phyloP scores from a whole-genome alignment of 495 filamentous ascomycete genomes.

The Ramalina intermedia region DNA sequence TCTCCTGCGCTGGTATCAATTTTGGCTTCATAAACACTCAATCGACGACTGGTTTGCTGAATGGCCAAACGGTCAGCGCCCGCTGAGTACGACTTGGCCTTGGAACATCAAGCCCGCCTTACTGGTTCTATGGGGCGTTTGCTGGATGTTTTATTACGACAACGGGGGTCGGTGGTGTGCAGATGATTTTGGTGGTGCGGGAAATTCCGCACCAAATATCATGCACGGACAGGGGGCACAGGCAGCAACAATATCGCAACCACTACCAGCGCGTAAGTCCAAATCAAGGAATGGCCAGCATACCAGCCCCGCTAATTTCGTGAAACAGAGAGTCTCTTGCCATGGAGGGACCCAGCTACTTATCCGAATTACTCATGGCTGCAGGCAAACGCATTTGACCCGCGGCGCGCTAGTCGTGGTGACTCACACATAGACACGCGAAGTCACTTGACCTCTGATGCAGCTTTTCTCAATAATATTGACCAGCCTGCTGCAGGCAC shows the following conservation, averaged over 20 bases:
- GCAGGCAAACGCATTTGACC: background rate
- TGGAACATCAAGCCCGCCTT: conserved; percentile 36
- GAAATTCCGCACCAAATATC: background rate
- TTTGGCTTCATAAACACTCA: conserved; percentile 14
- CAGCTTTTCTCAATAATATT: conserved; percentile 6
- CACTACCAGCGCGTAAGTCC: background rate
- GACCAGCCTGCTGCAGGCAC: background rate
- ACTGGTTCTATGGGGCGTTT: conserved; percentile 40
- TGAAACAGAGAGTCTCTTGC: background rate
- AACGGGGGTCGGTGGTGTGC: background rate
- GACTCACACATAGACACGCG: conserved; percentile 13
- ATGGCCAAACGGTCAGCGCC: conserved; percentile 24
- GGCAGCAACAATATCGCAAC: conserved; percentile 3
- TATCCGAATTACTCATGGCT: conserved; percentile 9
- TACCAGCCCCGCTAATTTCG: background rate
- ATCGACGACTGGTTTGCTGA: conserved; percentile 18
- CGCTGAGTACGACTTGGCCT: conserved; percentile 37
- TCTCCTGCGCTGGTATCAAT: conserved; percentile 11
- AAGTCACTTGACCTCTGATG: conserved; percentile 1
- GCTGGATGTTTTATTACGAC: conserved; percentile 37
- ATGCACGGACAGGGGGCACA: background rate
- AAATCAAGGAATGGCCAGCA: background rate
- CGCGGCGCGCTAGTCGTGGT: conserved; percentile 13
- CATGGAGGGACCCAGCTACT: conserved; percentile 6
- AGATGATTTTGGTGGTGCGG: background rate